Conservation (phyloP, 2,329 filamentous ascomycete species). For the Calonectria naviculata region DNA sequence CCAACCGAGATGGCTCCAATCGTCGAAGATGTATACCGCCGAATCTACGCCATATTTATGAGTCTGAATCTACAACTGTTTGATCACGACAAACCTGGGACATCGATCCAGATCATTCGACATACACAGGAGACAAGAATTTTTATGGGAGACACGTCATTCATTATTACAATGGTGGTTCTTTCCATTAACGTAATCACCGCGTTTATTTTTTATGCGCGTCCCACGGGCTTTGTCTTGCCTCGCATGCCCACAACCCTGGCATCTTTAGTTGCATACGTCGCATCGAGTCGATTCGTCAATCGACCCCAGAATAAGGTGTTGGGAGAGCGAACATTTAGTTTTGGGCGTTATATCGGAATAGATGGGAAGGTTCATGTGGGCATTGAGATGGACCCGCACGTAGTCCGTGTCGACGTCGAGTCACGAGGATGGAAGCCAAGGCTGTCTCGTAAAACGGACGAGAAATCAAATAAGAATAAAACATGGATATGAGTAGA, state of each 20-base stretch:
- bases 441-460: neutral
- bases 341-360: constrained; percentile 63
- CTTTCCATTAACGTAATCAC: constrained; percentile 56
- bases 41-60: constrained; percentile 45
- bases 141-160: constrained; percentile 59
- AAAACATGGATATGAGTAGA: constrained; percentile 18
- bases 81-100: neutral
- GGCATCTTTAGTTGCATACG: constrained; percentile 57
- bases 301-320: fast-evolving
- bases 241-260: constrained; percentile 64
- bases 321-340: constrained; percentile 44
- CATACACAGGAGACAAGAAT: constrained; percentile 51
- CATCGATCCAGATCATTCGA: constrained; percentile 20
- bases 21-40: constrained; percentile 39
- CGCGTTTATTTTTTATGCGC: constrained; percentile 54
- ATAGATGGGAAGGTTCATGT: constrained; percentile 58
- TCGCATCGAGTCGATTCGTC: constrained; percentile 56
- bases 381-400: constrained; percentile 62
- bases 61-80: constrained; percentile 56
- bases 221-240: constrained; percentile 54
- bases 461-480: neutral
- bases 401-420: constrained; percentile 46
- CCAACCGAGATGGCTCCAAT: constrained; percentile 18
- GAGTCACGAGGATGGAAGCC: neutral
- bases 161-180: constrained; percentile 56